Evolutionary conservation across 2,329 filamentous ascomycete genomes (phyloP).

Genomic region (Neonectria sp.): DNA sequence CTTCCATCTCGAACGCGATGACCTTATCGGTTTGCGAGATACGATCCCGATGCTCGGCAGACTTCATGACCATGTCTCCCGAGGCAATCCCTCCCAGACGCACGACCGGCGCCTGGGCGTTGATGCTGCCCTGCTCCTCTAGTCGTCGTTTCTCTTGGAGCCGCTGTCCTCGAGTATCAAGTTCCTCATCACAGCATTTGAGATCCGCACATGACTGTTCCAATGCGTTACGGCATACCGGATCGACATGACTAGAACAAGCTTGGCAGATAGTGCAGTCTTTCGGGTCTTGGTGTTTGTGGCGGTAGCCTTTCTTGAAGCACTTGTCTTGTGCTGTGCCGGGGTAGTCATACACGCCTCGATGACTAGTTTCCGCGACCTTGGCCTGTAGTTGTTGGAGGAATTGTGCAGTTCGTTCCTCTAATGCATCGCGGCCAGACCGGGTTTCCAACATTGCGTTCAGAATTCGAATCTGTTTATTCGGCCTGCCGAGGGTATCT

Average conservation of each 20-base stretch:
- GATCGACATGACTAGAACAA: constrained; percentile 7
- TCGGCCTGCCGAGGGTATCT: constrained; percentile 42
- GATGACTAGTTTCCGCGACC: not conserved
- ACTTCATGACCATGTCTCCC: constrained; percentile 55
- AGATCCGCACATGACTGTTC: constrained; percentile 28
- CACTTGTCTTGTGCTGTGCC: constrained; percentile 48
- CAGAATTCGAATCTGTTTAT: constrained; percentile 46
- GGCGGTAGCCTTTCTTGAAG: constrained; percentile 49
- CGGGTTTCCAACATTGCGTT: constrained; percentile 43
- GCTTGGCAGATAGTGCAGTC: constrained; percentile 9
- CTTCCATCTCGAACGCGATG: constrained; percentile 26
- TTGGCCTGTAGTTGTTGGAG: not conserved
- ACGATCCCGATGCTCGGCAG: constrained; percentile 23
- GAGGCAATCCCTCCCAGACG: constrained; percentile 50
- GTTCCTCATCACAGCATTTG: constrained; percentile 25
- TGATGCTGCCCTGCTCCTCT: constrained; percentile 40
- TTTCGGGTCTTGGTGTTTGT: constrained; percentile 47
- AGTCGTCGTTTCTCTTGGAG: not conserved
- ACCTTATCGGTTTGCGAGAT: not conserved
- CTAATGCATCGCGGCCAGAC: constrained; percentile 4
- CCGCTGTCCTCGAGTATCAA: constrained; percentile 37
- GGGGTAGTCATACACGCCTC: constrained; percentile 43
- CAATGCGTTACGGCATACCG: constrained; percentile 30
- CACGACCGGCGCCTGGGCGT: constrained; percentile 33
- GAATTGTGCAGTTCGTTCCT: not conserved